Percentiles rank a stretch among this genome's conserved stretches.
These are phyloP conservation scores for Sphagnum contortum DNA, from an alignment of 225 moss, liverwort and hornwort genomes.

Conservation along the genomic window DNA sequence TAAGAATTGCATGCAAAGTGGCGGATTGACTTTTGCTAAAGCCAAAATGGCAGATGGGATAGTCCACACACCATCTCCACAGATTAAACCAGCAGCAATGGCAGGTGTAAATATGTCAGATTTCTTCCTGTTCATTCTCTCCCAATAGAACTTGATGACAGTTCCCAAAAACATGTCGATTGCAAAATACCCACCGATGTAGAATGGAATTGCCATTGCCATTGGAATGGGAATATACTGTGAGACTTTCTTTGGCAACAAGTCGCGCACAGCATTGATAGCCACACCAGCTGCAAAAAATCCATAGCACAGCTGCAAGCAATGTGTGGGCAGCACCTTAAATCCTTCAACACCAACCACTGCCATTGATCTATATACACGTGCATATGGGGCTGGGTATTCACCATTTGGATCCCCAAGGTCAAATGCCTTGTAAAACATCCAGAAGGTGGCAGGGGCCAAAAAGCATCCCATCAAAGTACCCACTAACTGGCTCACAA, in stretches of 20 bases:
- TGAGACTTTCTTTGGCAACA: conserved; percentile 21
- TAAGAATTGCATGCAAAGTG: neutral
- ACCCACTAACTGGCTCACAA: conserved; percentile 42
- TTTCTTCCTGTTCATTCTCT: conserved; percentile 30
- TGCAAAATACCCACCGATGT: conserved; percentile 41
- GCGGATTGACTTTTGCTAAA: conserved; percentile 36
- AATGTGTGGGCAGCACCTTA: conserved; percentile 29
- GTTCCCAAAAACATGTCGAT: conserved; percentile 51
- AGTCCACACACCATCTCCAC: conserved; percentile 49
- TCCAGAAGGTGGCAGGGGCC: conserved; percentile 41
- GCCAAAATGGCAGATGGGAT: conserved; percentile 34
- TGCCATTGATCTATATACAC: conserved; percentile 39
- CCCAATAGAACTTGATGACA: conserved; percentile 34
- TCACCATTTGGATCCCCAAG: conserved; percentile 34
- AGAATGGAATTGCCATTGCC: conserved; percentile 52
- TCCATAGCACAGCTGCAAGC: conserved; percentile 21
- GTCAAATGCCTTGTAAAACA: conserved; percentile 54
- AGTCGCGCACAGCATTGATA: conserved; percentile 26
- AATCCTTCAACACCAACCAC: conserved; percentile 39
- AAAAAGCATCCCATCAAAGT: conserved; percentile 33
- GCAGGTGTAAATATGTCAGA: conserved; percentile 24
- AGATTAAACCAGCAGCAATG: conserved; percentile 40
- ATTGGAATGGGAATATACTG: conserved; percentile 38
- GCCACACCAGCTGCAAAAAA: conserved; percentile 25
- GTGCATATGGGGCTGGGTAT: conserved; percentile 48